Evolutionary conservation across 139 green algal genomes (phyloP), one percentile per base, ranked within the genome.

Genomic region (Raphidocelis subcapitata): DNA sequence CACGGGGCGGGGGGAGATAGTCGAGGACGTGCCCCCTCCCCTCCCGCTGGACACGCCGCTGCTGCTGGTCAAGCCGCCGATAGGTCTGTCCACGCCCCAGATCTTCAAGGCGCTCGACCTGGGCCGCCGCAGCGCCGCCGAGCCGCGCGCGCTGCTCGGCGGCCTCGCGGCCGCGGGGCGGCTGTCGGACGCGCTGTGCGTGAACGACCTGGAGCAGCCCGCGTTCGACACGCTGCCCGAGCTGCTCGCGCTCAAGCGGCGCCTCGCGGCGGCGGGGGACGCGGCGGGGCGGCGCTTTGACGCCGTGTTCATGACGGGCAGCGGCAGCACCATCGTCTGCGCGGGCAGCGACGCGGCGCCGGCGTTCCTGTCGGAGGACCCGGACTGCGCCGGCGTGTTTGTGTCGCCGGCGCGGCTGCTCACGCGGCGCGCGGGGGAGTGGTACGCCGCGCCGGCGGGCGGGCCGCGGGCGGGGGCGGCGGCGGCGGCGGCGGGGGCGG

Each of bases 241-340:
- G 65, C 84, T 99, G 35, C 44, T 63, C 37, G 35, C 84, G 62
- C 83, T 99, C 31, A 98, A 98, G 82, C 28, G 86, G 62, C 76
- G 85, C 24, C 86, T 98, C 32, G 21, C 65, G 29, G 66, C 54
- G 0, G 76, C 75, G n/a, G 73, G 73, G 26, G 69, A 54, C 0
- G 71, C 75, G 18, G 44, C 20, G 14, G 67, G 73, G 18, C 67
- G 71, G 2, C 33, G 36, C 24, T 97, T 92, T 69, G 66, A 69
- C 33, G 84, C 87, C 3, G 96, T 98, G 24, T 99, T 99, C 81
- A 99, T 99, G 94, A 97, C 92, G 12, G 96, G 95, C 64, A 97
- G 91, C 70, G 94, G 94, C 49, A 92, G 81, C 65, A 98, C 94
- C 1, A 92, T 98, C 15, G 94, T 98, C 47, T 81, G 85, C 47